phyloP scores from a whole-genome alignment of 1,284 basidiomycete genomes.

The Pseudozyma sp. region DNA sequence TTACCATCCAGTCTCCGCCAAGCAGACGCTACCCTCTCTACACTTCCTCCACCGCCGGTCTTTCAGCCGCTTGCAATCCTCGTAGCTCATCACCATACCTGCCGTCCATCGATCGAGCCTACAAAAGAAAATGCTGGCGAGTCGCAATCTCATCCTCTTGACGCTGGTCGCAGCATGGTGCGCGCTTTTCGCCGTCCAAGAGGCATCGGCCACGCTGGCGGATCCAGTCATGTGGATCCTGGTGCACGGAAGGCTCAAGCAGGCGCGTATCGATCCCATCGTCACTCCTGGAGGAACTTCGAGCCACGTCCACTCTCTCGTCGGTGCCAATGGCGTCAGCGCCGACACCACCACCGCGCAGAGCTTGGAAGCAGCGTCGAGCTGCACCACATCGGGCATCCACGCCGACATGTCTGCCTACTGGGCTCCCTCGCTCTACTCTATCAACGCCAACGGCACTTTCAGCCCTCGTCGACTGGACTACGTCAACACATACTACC shows the following conservation, averaged over 20 bases:
- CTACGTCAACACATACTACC: slow-evolving; percentile 53
- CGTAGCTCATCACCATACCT: not conserved
- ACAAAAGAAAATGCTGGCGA: slow-evolving; percentile 6
- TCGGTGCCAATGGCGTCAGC: slow-evolving; percentile 57
- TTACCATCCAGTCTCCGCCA: too few species aligned
- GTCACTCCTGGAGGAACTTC: slow-evolving; percentile 70
- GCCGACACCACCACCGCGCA: slow-evolving; percentile 26
- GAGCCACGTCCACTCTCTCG: slow-evolving; percentile 71
- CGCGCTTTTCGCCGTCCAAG: slow-evolving; percentile 12
- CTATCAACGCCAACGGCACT: slow-evolving; percentile 50
- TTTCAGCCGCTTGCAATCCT: not conserved
- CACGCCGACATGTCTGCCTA: slow-evolving; percentile 71
- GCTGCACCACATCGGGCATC: slow-evolving; percentile 70
- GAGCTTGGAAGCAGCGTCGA: slow-evolving; percentile 15
- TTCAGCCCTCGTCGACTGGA: slow-evolving; percentile 6
- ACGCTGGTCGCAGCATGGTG: slow-evolving; percentile 15
- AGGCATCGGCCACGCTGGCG: slow-evolving; percentile 15
- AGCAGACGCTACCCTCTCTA: too few species aligned
- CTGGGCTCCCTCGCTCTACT: slow-evolving; percentile 71
- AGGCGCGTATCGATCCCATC: slow-evolving; percentile 72
- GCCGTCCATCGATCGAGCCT: not conserved
- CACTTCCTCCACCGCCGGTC: not conserved
- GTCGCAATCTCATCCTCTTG: slow-evolving; percentile 8
- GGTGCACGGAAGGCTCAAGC: slow-evolving; percentile 55
- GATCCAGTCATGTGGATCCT: slow-evolving; percentile 51